A percentile compares a stretch with the other conserved stretches of the same genome.
These are phyloP conservation scores for Corylus avellana DNA, from an alignment of 306 rosid genomes.

Conservation along the genomic window DNA sequence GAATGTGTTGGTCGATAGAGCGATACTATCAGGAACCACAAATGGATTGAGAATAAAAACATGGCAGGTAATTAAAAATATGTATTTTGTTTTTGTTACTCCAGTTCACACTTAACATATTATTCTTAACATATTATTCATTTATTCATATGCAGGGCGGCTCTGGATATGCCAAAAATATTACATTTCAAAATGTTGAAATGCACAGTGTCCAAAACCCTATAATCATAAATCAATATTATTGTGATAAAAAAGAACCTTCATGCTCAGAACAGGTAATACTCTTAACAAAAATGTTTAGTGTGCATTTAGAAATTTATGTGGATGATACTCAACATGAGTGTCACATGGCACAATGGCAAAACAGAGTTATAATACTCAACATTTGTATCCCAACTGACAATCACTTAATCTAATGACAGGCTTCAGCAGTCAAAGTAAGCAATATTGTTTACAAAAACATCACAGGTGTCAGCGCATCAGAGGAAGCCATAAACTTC, in stretches of 20 bases:
- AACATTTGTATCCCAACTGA: not conserved
- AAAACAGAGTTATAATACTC: too few species aligned
- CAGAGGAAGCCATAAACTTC: conserved; percentile 61
- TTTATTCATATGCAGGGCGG: conserved; percentile 54
- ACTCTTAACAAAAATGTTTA: not conserved
- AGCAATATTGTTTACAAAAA: conserved; percentile 57
- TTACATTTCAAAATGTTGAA: conserved; percentile 48
- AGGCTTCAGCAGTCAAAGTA: conserved; percentile 62
- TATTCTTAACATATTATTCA: too few species aligned
- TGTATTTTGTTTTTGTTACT: too few species aligned
- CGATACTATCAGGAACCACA: conserved; percentile 54
- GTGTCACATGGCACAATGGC: too few species aligned
- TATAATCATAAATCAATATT: conserved; percentile 80
- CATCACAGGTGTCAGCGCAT: conserved; percentile 72
- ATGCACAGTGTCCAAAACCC: conserved; percentile 77
- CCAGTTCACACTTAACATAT: too few species aligned
- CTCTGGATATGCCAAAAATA: conserved; percentile 66
- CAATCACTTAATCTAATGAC: conserved; percentile 8
- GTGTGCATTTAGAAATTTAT: too few species aligned
- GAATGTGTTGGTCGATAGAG: conserved; percentile 50
- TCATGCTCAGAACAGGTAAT: conserved; percentile 62
- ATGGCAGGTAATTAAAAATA: conserved; percentile 61
- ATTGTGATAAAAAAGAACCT: not conserved
- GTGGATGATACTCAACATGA: too few species aligned
- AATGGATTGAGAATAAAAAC: conserved; percentile 92